These are phyloP conservation scores for Aspergillus tanneri DNA, from an alignment of 2,329 filamentous ascomycete genomes.

Conservation along the genomic window DNA sequence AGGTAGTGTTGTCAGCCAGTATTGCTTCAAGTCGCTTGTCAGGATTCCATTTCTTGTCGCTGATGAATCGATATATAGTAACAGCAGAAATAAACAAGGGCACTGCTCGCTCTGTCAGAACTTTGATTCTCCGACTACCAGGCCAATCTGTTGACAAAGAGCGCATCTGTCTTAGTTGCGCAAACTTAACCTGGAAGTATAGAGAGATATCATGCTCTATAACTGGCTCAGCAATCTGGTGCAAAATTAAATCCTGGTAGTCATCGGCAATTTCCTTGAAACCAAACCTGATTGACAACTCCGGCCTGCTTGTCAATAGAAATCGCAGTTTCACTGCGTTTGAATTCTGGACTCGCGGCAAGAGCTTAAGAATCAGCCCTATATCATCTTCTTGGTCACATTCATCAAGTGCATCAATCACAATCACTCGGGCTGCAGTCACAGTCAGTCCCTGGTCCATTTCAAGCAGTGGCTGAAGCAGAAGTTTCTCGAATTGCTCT, in stretches of 20 bases:
- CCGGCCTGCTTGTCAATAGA: slow-evolving; percentile 16
- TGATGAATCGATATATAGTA: slow-evolving; percentile 18
- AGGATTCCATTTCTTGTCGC: slow-evolving; percentile 18
- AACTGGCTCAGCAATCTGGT: slow-evolving; percentile 18
- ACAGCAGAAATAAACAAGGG: slow-evolving; percentile 24
- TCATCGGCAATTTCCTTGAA: slow-evolving; percentile 18
- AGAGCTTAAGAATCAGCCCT: slow-evolving; percentile 2
- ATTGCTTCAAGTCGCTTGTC: slow-evolving; percentile 11
- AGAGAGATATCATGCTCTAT: slow-evolving; percentile 27
- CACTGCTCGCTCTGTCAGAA: slow-evolving; percentile 12
- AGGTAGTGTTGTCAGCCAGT: background rate
- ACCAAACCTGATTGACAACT: slow-evolving; percentile 24
- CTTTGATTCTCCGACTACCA: background rate
- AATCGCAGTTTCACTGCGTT: background rate
- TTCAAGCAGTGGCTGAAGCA: slow-evolving; percentile 24
- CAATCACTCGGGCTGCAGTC: too few relatives aligned
- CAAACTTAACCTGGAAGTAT: slow-evolving; percentile 23
- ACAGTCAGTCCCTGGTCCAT: background rate
- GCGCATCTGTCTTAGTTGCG: slow-evolving; percentile 14
- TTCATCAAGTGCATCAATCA: slow-evolving; percentile 13
- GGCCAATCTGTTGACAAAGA: slow-evolving; percentile 19
- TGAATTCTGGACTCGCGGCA: background rate
- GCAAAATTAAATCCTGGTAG: slow-evolving; percentile 21
- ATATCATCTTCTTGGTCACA: slow-evolving; percentile 6
- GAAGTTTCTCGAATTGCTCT: slow-evolving; percentile 31